phyloP scores from a whole-genome alignment of 441 rosid genomes.

The Manihot esculenta region DNA sequence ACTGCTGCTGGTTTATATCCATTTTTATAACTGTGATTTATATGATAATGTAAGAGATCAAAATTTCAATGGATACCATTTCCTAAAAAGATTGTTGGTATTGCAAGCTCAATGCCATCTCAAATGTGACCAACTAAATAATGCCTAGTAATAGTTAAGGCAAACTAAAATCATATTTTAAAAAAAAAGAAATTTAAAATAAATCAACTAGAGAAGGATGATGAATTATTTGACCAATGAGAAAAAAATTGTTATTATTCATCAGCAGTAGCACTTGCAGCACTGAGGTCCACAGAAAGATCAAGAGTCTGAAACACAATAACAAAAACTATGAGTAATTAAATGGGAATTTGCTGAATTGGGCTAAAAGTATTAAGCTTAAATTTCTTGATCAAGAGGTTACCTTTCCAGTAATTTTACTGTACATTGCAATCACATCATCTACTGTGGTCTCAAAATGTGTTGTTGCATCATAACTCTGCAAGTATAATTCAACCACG shows the following conservation, averaged over 20 bases:
- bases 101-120: not conserved
- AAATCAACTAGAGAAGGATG: not conserved
- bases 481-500: conserved; percentile 16
- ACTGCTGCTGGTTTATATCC: too few species aligned
- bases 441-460: conserved; percentile 70
- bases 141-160: not conserved
- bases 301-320: conserved; percentile 56
- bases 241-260: not conserved
- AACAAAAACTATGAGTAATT: not conserved
- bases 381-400: too few species aligned
- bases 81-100: too few species aligned
- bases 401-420: conserved; percentile 82
- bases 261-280: conserved; percentile 62
- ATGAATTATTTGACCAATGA: not conserved
- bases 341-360: not conserved
- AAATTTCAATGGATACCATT: too few species aligned
- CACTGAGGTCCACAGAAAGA: conserved; percentile 85
- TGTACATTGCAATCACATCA: conserved; percentile 70
- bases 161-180: not conserved
- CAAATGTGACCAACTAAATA: not conserved
- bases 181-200: not conserved
- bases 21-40: too few species aligned
- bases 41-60: too few species aligned
- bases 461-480: conserved; percentile 84
- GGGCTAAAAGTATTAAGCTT: too few species aligned